Base-by-base conservation (phyloP, 2,329 filamentous ascomycete genomes). In the Alternaria gansuensis region DNA sequence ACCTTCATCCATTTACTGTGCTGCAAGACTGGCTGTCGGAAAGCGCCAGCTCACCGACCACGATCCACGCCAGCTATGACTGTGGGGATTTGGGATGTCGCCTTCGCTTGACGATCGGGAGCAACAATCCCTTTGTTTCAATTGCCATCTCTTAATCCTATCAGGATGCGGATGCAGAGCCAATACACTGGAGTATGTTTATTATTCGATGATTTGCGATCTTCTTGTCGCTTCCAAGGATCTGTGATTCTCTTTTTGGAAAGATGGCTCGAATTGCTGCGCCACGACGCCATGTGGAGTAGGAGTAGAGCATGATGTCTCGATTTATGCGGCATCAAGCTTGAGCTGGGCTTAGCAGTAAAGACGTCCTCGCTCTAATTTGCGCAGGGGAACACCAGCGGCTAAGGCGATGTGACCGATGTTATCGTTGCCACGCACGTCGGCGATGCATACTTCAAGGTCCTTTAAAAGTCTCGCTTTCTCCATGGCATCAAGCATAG, bases 371-470 rank as follows among this genome's bases (percentile, higher is more conserved):
- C 66, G 49, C 34, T 75, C 72, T 8, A 75, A 43, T 40, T 70
- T 70, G 2, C 69, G 65, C 13, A 72, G 2, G 2, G 71, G 67
- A 5, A 69, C 66, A 1, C 73, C 73, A 0, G 74, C 69, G 13
- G 76, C 72, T n/a, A 79, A 62, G 0, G 75, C 76, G 37, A 78
- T 71, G 40, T 78, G 75, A 0, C 76, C 77, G n/a, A 77, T 57
- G 1, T 72, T 65, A 4, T 65, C 54, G 1, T 73, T 51, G 1
- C 67, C 69, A 17, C 57, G 45, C 0, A 77, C 76, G 49, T 78
- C 76, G 2, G 66, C 76, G 6, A 79, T 56, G 29, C 57, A 64
- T 0, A 78, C 64, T 21, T 71, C 57, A 0, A 77, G 54, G 49
- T 78, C 73, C 51, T 64, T 71, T 10, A 78, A 37, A 2, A 77